Base-by-base conservation (phyloP, 169 alveolate genomes). In the Miamiensis avidus region DNA sequence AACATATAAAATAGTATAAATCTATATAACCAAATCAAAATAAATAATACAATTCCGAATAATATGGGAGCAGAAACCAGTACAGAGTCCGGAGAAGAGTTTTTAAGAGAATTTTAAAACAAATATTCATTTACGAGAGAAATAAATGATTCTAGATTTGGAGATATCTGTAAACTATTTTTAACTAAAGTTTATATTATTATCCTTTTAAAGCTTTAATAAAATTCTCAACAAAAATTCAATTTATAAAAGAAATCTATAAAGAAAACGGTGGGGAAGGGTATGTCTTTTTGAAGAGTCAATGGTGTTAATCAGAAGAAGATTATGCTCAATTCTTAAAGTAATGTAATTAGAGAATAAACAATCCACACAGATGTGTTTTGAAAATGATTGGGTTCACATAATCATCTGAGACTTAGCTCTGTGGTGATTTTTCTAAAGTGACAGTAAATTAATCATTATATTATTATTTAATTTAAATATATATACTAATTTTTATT, bases 381-480 rank as follows among this genome's bases (percentile, higher is more conserved):
- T 79, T 79, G 31, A 49, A 64, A 72, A 49, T 79, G 75, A 79
- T 79, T 32, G 84, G 84, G 28, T 79, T 49, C 29, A 79, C 34
- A 27, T 29, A 79, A 72, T 33, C 34, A 49, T 79, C 84, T n/a
- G 84, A 79, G 64, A 65, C 75, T 29, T 29, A 79, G 64, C 34
- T 79, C 15, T 79, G 84, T 79, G 84, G 84, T 34, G 84, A 79
- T 29, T 79, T 49, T 76, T 79, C 74, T 25, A 79, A 79, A 79
- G 64, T 79, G 20, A 49, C 69, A 11, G 69, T 49, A 49, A 49
- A 49, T 11, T 4, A 49, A 49, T 11, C 20, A 49, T 49, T 49
- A 11, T 49, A 49, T 49, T 49, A 11, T 49, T 49, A 49, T 11
- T 11, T 49, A 49, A 49, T 11, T 49, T 11, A 49, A 49, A 49